Evolutionary conservation across 148 eudicot genomes (phyloP).

Genomic region (Drosera capensis): DNA sequence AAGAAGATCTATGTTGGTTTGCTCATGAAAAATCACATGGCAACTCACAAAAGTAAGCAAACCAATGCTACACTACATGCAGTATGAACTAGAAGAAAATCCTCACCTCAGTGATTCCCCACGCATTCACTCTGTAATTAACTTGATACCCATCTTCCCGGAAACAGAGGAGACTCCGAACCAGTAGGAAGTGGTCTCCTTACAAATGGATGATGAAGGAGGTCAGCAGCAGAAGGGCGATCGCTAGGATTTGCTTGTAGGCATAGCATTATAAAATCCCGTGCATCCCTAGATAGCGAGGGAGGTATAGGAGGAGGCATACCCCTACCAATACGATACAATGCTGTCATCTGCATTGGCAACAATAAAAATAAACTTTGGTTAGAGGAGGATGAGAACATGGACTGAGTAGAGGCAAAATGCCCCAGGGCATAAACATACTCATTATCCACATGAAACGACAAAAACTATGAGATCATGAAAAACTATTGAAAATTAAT

Average conservation of each 20-base stretch:
- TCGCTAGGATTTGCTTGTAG: slow-evolving; percentile 20
- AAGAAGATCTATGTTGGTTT: too few relatives aligned
- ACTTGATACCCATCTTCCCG: slow-evolving; percentile 3
- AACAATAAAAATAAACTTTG: slow-evolving; percentile 3
- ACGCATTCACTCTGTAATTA: background rate
- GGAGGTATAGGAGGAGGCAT: slow-evolving; percentile 54
- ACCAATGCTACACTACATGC: too few relatives aligned
- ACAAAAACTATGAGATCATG: too few relatives aligned
- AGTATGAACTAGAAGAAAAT: background rate
- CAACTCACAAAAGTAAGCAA: too few relatives aligned
- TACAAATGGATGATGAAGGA: slow-evolving; percentile 19
- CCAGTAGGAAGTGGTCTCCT: slow-evolving; percentile 1
- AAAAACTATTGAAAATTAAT: too few relatives aligned
- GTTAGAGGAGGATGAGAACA: background rate
- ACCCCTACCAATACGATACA: slow-evolving; percentile 66
- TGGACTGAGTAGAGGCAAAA: background rate
- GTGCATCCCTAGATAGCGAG: slow-evolving; percentile 50
- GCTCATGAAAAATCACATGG: too few relatives aligned
- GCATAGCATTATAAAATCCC: slow-evolving; percentile 38
- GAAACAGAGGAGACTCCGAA: slow-evolving; percentile 6
- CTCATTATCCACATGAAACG: background rate
- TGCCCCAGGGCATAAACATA: background rate
- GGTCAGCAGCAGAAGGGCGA: slow-evolving; percentile 31
- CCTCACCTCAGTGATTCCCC: background rate
- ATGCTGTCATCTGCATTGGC: slow-evolving; percentile 43